phyloP scores from a whole-genome alignment of 805 yeast species.

The Candida nanaspora region DNA sequence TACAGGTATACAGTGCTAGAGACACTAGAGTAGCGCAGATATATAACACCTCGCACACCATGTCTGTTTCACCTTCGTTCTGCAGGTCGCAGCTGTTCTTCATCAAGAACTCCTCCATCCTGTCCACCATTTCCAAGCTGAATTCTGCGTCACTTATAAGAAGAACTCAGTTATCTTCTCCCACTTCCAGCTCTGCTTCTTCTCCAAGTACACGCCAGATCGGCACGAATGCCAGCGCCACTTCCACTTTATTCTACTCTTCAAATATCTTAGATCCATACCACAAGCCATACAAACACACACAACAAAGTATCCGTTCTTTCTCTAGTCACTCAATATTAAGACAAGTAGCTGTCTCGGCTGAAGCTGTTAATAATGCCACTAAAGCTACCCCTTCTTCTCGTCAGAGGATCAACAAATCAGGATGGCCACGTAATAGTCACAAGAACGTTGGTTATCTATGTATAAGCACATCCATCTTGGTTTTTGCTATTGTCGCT shows the following conservation, averaged over 20 bases:
- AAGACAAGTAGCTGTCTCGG: constrained; percentile 4
- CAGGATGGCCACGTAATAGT: constrained; percentile 35
- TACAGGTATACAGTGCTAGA: too few species aligned
- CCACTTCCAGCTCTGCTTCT: not conserved
- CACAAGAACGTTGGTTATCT: constrained; percentile 73
- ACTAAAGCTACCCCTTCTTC: not conserved
- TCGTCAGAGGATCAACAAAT: constrained; percentile 7
- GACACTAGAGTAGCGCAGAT: too few species aligned
- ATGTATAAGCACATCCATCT: constrained; percentile 77
- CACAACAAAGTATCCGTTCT: constrained; percentile 2
- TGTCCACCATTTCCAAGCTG: constrained; percentile 5
- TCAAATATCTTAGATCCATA: not conserved
- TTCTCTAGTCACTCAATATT: constrained; percentile 7
- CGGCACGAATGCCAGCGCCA: too few species aligned
- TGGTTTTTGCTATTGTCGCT: constrained; percentile 94
- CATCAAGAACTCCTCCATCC: constrained; percentile 43
- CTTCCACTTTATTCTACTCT: not conserved
- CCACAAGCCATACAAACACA: too few species aligned
- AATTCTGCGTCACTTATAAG: too few species aligned
- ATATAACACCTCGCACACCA: too few species aligned
- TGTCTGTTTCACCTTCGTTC: too few species aligned
- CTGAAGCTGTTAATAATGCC: not conserved
- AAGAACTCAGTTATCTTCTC: too few species aligned
- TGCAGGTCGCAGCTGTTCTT: constrained; percentile 53
- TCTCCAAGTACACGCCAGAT: too few species aligned